Percentiles rank a stretch among this genome's conserved stretches.
Conservation (phyloP, 2,329 filamentous ascomycete genomes). For the Colletotrichum sublineola region DNA sequence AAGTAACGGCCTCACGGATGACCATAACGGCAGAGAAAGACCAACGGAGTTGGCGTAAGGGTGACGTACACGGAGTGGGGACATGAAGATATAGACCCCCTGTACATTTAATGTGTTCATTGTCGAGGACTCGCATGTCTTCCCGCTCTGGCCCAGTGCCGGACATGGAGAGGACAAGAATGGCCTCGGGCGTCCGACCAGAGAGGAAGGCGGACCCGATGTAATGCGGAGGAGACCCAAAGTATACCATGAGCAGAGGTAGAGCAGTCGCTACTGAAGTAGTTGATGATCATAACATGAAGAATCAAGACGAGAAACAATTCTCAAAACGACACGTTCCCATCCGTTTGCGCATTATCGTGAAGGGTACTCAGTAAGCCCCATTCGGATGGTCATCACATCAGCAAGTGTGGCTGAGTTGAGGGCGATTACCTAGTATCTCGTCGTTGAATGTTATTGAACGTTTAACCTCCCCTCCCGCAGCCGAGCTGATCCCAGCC, state of each 20-base stretch:
- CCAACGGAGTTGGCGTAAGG: slow-evolving; percentile 25
- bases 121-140: slow-evolving; percentile 7
- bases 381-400: neutral
- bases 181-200: slow-evolving; percentile 16
- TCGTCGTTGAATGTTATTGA: neutral
- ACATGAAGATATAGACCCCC: slow-evolving; percentile 37
- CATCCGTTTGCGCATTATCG: fast-evolving
- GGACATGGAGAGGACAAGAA: neutral
- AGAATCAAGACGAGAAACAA: slow-evolving; percentile 33
- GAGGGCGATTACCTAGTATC: neutral
- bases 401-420: neutral
- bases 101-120: slow-evolving; percentile 42
- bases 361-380: neutral
- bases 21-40: slow-evolving; percentile 32
- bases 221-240: slow-evolving; percentile 36
- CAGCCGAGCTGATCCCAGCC: slow-evolving; percentile 4
- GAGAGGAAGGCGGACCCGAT: slow-evolving; percentile 30
- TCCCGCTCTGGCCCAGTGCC: neutral
- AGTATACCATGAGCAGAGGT: slow-evolving; percentile 42
- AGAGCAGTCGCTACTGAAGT: slow-evolving; percentile 44
- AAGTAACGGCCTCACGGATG: slow-evolving; percentile 38
- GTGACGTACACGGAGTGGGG: slow-evolving; percentile 23
- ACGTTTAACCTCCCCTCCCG: neutral
- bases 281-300: slow-evolving; percentile 35
- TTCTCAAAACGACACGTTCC: neutral